phyloP scores from a whole-genome alignment of 2,329 filamentous ascomycete genomes.

The Hypoxylon sp. region DNA sequence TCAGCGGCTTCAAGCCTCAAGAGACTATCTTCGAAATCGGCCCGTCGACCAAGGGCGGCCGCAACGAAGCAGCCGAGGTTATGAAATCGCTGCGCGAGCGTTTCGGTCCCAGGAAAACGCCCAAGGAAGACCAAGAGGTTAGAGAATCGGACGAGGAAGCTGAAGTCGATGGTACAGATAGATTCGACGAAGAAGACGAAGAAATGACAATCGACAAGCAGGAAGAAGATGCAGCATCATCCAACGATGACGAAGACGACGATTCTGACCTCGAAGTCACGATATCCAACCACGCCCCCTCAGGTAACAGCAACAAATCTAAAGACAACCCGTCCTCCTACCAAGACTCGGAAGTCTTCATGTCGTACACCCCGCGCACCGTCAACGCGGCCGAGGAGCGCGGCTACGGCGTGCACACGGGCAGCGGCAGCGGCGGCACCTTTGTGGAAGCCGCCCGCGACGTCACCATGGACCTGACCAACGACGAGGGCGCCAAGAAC shows the following conservation, averaged over 20 bases:
- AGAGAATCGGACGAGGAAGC: constrained; percentile 46
- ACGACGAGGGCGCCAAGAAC: constrained; percentile 83
- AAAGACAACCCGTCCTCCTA: constrained; percentile 68
- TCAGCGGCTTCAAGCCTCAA: constrained; percentile 87
- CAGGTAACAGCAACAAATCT: constrained; percentile 58
- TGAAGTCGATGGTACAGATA: constrained; percentile 31
- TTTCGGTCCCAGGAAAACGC: constrained; percentile 70
- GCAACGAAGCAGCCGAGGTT: constrained; percentile 76
- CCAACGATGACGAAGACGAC: constrained; percentile 58
- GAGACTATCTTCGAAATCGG: constrained; percentile 98
- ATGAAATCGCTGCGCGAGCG: constrained; percentile 79
- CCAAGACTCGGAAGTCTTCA: constrained; percentile 91
- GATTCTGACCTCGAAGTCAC: constrained; percentile 76
- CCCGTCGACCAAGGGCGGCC: constrained; percentile 72
- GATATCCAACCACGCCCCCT: constrained; percentile 67
- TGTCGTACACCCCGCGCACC: constrained; percentile 90
- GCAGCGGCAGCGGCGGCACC: constrained; percentile 73
- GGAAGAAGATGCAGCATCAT: constrained; percentile 51
- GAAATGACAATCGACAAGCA: constrained; percentile 50
- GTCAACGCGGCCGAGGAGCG: constrained; percentile 87
- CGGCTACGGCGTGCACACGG: constrained; percentile 92
- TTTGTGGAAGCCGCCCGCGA: constrained; percentile 90
- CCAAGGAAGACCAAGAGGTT: constrained; percentile 57
- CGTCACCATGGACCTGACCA: constrained; percentile 90
- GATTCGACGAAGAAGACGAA: constrained; percentile 47